Conservation (phyloP, 1,139 yeast genomes). For the Yamadazyma epiphylla region DNA sequence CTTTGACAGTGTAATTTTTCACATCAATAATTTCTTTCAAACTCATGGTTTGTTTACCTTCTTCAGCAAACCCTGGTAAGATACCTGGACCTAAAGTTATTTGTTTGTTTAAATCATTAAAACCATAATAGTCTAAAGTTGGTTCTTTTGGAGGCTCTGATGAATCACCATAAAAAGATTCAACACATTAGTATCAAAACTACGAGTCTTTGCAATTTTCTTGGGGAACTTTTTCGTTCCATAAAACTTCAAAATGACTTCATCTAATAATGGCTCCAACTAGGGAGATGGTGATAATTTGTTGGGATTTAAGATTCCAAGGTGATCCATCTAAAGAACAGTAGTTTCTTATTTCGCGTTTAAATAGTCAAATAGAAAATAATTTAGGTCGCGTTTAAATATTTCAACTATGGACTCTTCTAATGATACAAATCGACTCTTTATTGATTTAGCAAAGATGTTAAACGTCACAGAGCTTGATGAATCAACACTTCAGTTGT, state of each 20-base stretch:
- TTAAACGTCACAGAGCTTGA: conserved; percentile 24
- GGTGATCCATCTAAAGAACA: conserved; percentile 36
- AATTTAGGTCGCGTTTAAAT: conserved; percentile 1
- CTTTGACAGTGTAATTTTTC: conserved; percentile 84
- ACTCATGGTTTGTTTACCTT: conserved; percentile 61
- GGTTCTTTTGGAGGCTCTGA: conserved; percentile 71
- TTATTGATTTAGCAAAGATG: conserved; percentile 24
- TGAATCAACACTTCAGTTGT: conserved; percentile 28
- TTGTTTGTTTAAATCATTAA: conserved; percentile 79
- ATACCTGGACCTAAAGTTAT: conserved; percentile 97
- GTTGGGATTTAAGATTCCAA: conserved; percentile 94
- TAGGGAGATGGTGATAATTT: conserved; percentile 72
- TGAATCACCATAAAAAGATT: conserved; percentile 69
- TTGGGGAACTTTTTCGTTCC: conserved; percentile 40
- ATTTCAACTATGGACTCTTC: conserved; percentile 4
- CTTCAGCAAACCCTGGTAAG: conserved; percentile 81
- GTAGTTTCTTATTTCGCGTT: too few relatives aligned
- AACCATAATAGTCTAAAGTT: conserved; percentile 87
- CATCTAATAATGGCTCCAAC: conserved; percentile 66
- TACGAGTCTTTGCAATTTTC: conserved; percentile 41
- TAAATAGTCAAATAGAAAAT: conserved; percentile 1
- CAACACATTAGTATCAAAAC: conserved; percentile 50
- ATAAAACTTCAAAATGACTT: conserved; percentile 45
- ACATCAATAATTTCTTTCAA: conserved; percentile 79
- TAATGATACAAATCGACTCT: conserved; percentile 14